Conservation (phyloP, 495 filamentous ascomycete genomes). For the Tuber melanosporum region DNA sequence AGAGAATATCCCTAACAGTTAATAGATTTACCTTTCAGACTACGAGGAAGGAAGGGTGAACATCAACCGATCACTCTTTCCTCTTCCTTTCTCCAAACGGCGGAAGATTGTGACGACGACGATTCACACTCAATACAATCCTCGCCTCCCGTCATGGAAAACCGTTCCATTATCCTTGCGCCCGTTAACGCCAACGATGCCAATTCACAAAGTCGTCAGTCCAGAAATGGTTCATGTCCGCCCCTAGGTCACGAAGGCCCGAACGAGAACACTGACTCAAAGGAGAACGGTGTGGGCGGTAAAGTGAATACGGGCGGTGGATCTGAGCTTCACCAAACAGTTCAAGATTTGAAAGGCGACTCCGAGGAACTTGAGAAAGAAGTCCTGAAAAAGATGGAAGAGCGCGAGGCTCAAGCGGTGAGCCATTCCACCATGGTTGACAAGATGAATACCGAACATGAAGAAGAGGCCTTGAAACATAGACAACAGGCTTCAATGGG, state of each 20-base stretch:
- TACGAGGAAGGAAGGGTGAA: slow-evolving; percentile 12
- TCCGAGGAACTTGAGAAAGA: slow-evolving; percentile 27
- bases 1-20: not conserved
- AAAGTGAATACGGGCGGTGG: not conserved
- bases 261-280: slow-evolving; percentile 22
- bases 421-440: not conserved
- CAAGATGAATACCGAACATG: slow-evolving; percentile 20
- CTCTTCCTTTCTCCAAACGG: slow-evolving; percentile 23
- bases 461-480: slow-evolving; percentile 15
- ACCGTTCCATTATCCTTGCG: slow-evolving; percentile 12
- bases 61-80: slow-evolving; percentile 11
- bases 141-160: slow-evolving; percentile 12
- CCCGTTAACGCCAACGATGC: slow-evolving; percentile 18
- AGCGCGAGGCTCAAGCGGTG: not conserved
- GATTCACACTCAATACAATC: slow-evolving; percentile 15
- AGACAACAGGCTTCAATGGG: slow-evolving; percentile 22
- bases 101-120: slow-evolving; percentile 13
- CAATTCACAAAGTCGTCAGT: slow-evolving; percentile 10
- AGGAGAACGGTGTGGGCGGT: not conserved
- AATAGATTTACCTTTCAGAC: slow-evolving; percentile 23
- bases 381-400: slow-evolving; percentile 1
- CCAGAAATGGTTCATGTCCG: not conserved
- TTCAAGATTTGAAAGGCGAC: slow-evolving; percentile 15
- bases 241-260: not conserved
- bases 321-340: slow-evolving; percentile 14